Conservation (phyloP, 495 filamentous ascomycete species). For the Penicillium psychrofluorescens region DNA sequence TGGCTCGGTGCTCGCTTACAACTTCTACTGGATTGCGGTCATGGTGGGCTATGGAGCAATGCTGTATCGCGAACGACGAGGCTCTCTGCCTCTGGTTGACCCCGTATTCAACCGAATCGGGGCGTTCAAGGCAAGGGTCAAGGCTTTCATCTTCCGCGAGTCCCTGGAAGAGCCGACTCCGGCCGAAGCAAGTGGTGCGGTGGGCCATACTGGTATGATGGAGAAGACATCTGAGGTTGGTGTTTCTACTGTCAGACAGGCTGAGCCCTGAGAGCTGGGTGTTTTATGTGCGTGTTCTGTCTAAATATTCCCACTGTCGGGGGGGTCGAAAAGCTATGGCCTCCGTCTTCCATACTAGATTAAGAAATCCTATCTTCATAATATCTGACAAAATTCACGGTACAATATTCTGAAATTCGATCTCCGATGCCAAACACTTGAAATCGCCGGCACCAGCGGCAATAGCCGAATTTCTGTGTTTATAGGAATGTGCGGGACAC, state of each 20-base stretch:
- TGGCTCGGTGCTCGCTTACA: conserved; percentile 73
- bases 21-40: conserved; percentile 66
- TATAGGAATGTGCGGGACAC: background rate
- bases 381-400: no score
- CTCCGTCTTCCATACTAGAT: no score
- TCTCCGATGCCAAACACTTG: no score
- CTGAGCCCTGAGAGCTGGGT: background rate
- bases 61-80: conserved; percentile 18
- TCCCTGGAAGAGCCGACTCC: conserved; percentile 2
- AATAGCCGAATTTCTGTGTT: background rate
- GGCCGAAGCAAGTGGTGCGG: conserved; percentile 5
- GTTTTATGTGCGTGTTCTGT: no score
- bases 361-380: no score
- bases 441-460: no score
- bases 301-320: no score
- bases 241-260: conserved; percentile 3
- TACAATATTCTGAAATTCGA: no score
- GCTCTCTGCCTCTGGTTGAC: conserved; percentile 16
- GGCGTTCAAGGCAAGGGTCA: conserved; percentile 9
- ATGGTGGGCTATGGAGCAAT: conserved; percentile 18
- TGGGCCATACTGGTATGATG: background rate
- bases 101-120: conserved; percentile 6
- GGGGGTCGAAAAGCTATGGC: no score
- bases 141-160: conserved; percentile 15
- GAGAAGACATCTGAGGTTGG: conserved; percentile 2